A percentile compares a stretch with the other conserved stretches of the same genome.
Conservation (phyloP, 306 rosid species). For the Macrotyloma uniflorum region DNA sequence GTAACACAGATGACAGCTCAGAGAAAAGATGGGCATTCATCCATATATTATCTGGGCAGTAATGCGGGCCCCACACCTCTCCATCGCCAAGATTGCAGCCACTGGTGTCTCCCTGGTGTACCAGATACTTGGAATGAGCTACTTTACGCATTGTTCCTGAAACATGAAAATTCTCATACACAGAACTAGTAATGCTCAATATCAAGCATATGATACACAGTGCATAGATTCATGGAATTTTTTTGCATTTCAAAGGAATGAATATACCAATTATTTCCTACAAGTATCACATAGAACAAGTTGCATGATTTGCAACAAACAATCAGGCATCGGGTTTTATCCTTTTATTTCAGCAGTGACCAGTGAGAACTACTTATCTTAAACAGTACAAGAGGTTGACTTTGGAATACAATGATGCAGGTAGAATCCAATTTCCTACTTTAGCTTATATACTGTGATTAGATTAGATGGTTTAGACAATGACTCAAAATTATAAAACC, state of each 20-base stretch:
- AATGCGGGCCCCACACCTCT: constrained; percentile 48
- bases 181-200: constrained; percentile 29
- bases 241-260: background rate
- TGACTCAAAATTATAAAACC: too few relatives aligned
- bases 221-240: constrained; percentile 16
- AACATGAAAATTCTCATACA: constrained; percentile 36
- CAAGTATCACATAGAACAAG: background rate
- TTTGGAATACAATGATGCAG: too few relatives aligned
- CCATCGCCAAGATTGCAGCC: constrained; percentile 93
- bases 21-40: constrained; percentile 87
- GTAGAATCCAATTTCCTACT: too few relatives aligned
- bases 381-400: too few relatives aligned
- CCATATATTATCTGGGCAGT: constrained; percentile 69
- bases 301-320: background rate
- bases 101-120: constrained; percentile 96
- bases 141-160: constrained; percentile 66
- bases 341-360: background rate
- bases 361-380: too few relatives aligned
- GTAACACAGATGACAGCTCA: constrained; percentile 69
- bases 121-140: constrained; percentile 93
- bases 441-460: background rate
- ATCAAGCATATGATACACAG: background rate
- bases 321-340: too few relatives aligned
- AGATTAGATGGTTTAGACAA: background rate
- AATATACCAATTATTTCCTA: background rate